Evolutionary conservation across 345 rosid genomes (phyloP).

Genomic region (Carallia brachiata): DNA sequence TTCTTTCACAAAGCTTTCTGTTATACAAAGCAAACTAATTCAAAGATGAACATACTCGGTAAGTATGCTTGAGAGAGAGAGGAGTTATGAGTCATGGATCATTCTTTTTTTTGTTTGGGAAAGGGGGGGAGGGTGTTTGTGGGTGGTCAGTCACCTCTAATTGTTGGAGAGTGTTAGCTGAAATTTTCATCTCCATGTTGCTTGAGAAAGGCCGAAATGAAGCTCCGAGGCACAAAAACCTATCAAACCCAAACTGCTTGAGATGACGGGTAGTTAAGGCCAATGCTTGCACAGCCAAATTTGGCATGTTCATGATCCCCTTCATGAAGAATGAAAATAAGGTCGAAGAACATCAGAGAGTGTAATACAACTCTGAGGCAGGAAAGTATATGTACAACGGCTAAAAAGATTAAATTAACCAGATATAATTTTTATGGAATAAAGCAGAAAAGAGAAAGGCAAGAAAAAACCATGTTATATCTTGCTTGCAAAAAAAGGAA

Average conservation of each 20-base stretch:
- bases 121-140: too few species aligned
- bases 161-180: slow-evolving; percentile 86
- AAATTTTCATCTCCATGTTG: slow-evolving; percentile 73
- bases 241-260: slow-evolving; percentile 88
- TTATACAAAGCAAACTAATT: too few species aligned
- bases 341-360: slow-evolving; percentile 5
- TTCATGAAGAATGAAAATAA: slow-evolving; percentile 28
- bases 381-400: neutral
- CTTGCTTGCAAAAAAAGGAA: neutral
- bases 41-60: neutral
- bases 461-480: neutral
- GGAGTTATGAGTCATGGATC: too few species aligned
- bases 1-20: too few species aligned
- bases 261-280: slow-evolving; percentile 69
- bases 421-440: neutral
- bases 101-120: too few species aligned
- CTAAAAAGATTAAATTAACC: neutral
- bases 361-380: slow-evolving; percentile 10
- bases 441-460: neutral
- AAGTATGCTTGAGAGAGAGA: neutral
- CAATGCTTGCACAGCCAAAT: slow-evolving; percentile 80
- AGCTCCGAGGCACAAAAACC: slow-evolving; percentile 64
- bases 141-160: slow-evolving; percentile 59
- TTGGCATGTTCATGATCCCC: slow-evolving; percentile 78
- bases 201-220: slow-evolving; percentile 72